Evolutionary conservation across 163 green algal species (phyloP), one percentile per base, ranked within the genome.

Genomic region (Prototheca cutis): DNA sequence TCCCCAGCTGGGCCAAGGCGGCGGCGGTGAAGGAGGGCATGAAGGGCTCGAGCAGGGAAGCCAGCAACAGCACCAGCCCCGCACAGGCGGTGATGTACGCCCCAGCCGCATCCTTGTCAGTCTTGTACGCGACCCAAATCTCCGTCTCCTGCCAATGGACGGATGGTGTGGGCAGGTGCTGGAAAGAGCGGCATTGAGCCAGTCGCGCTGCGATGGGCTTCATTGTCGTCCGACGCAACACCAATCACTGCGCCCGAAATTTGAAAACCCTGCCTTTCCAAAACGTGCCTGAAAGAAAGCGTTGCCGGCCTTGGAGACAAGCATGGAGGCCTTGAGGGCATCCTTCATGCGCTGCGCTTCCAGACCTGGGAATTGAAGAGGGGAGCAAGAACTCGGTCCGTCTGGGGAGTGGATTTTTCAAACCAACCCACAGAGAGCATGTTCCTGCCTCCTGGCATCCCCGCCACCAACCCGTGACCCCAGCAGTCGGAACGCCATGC

Each of bases 21-120:
- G 81, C 88, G 51, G 25, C 47, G 0, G 84, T 77, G 59, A 93
- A 73, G 5, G 66, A 77, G 47, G 90, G 90, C 80, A 94, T 94
- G 81, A 88, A 97, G 48, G 90, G 90, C 49, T 80, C 45, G 56
- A 97, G 67, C 27, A 98, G 71, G 17, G 79, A 82, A 13, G 86
- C 84, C 48, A 95, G 70, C 56, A 97, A 59, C 28, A 73, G 66
- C 53, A 93, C 82, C 28, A 97, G 49, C 25, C 92, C 92, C 42
- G 88, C 66, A 42, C 72, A 88, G 48, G 82, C 84, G 25, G 78
- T 74, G 54, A 77, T 77, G 63, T 73, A 77, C 29, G 55, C 60
- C 45, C 52, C 25, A 93, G 63, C 21, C 88, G 62, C 31, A 62
- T 81, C 28, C 66, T n/a, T 18, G 66, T 87, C 77, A 53, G 67